Evolutionary conservation across 2,329 filamentous ascomycete genomes (phyloP), one percentile per base, ranked within the genome.

Genomic region (Colletotrichum theobromicola): DNA sequence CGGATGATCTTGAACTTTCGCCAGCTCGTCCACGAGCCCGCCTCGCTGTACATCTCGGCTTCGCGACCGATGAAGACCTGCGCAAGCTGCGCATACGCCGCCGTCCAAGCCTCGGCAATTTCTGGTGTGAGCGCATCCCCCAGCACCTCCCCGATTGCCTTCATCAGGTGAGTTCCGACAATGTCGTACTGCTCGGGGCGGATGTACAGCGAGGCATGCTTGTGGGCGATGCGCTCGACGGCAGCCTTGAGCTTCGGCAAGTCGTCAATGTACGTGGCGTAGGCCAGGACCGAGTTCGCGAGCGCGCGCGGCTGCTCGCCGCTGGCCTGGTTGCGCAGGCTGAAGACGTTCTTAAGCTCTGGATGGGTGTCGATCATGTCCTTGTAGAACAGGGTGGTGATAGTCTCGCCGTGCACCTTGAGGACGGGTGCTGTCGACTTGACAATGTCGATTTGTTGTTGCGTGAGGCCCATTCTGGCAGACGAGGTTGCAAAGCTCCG

Each of bases 361-460:
- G 94, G 94, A 77, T 94, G 86, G 4, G 90, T 90, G 18, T 76
- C 76, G 32, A 96, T 87, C 85, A 96, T 88, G 84, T 91, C 92
- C 58, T 87, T 85, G 86, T 96, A 96, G 86, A 96, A 95, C 76
- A 89, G 85, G 2, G 86, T 88, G n/a, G 93, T 95, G 83, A 96
- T 94, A 60, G 88, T 85, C 21, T 86, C 86, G 83, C 94, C 94
- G 81, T 95, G 90, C 75, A 91, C 87, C 76, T 91, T 89, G 9
- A 96, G 88, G 21, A 95, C 89, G 3, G 94, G 94, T 50, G 92
- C 93, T 3, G 94, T 96, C 46, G 94, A 88, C 83, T 95, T 96
- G 86, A 97, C 92, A 77, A 93, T 92, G 75, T 89, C 85, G 76
- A 93, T 88, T 85, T 96, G 94, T 46, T 88, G 85, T 30, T 88